Conservation (phyloP, 1,284 basidiomycete genomes). For the Tilletia caries region DNA sequence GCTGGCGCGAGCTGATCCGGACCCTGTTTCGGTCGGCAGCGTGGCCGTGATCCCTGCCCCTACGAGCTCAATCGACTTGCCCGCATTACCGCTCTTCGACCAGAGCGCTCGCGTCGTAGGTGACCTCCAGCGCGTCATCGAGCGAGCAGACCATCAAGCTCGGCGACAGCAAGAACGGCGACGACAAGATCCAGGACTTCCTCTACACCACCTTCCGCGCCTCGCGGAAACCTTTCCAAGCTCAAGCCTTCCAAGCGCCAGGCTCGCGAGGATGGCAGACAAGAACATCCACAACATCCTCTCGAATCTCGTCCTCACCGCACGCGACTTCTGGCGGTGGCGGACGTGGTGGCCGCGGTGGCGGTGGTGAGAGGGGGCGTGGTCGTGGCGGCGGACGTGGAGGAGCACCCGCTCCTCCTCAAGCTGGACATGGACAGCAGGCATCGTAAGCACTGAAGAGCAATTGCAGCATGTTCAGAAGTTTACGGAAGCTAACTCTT, state of each 20-base stretch:
- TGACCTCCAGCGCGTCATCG: conserved; percentile 37
- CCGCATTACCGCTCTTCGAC: conserved; percentile 32
- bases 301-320: conserved; percentile 55
- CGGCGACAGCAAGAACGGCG: conserved; percentile 41
- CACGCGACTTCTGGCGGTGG: conserved; percentile 54
- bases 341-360: conserved; percentile 37
- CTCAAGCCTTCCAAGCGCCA: conserved; percentile 36
- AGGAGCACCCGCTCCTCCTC: conserved; percentile 14
- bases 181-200: conserved; percentile 57
- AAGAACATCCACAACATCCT: conserved; percentile 55
- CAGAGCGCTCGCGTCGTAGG: conserved; percentile 30
- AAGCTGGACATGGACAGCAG: conserved; percentile 16
- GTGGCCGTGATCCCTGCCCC: no score
- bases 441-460: background rate
- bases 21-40: no score
- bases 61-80: conserved; percentile 26
- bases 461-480: background rate
- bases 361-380: conserved; percentile 23
- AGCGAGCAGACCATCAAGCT: conserved; percentile 32
- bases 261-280: conserved; percentile 54
- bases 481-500: no score
- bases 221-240: conserved; percentile 27
- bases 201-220: conserved; percentile 51
- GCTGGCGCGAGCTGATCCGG: no score
- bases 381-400: conserved; percentile 26